phyloP scores from a whole-genome alignment of 139 green algal genomes.

The Zygnema circumcarinatum region DNA sequence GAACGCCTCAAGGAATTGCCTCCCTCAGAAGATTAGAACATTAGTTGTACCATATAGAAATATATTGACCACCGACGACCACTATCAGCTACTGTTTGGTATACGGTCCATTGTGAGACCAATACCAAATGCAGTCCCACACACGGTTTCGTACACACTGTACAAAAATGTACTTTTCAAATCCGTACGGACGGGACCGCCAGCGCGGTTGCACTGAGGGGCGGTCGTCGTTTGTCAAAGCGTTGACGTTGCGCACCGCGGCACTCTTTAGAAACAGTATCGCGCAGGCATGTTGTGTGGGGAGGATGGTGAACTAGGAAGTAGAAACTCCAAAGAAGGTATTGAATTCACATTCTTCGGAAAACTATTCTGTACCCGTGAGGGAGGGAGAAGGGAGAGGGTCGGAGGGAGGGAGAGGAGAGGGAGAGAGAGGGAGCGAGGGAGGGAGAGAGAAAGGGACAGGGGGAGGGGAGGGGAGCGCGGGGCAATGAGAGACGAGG shows the following conservation, averaged over 20 bases:
- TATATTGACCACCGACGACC: too few relatives aligned
- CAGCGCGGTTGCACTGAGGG: neutral
- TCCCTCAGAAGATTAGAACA: too few relatives aligned
- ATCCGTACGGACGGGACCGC: neutral
- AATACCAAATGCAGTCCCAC: too few relatives aligned
- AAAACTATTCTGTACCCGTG: neutral
- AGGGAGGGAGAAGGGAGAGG: neutral
- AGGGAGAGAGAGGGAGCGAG: neutral
- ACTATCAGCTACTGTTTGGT: too few relatives aligned
- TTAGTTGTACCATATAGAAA: too few relatives aligned
- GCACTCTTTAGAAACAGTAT: neutral
- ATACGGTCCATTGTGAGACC: too few relatives aligned
- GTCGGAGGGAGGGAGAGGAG: neutral
- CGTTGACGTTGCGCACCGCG: neutral
- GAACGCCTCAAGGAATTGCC: too few relatives aligned
- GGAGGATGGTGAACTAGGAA: neutral
- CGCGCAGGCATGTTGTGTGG: neutral
- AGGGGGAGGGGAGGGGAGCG: neutral
- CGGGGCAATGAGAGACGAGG: neutral
- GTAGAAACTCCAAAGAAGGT: neutral
- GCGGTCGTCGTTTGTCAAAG: neutral
- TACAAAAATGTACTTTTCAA: neutral
- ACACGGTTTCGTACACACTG: too few relatives aligned
- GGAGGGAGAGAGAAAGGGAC: neutral
- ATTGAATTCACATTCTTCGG: neutral